Conservation (phyloP, 495 filamentous ascomycete species). For the Staphylotrichum longicolle region DNA sequence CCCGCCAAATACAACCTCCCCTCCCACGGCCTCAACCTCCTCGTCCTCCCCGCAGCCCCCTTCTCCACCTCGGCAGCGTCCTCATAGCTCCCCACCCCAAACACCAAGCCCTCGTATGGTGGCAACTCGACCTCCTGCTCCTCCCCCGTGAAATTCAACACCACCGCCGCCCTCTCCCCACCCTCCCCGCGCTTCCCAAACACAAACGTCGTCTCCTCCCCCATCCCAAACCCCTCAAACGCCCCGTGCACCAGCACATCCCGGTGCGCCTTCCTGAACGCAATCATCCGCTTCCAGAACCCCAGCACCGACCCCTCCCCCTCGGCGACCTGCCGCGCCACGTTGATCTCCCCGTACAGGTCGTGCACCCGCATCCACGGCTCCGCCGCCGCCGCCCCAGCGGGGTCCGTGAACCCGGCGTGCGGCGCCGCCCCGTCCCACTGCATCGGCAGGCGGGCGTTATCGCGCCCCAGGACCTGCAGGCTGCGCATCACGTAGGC, state of each 20-base stretch:
- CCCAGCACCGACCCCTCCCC: slow-evolving; percentile 38
- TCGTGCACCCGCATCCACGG: slow-evolving; percentile 61
- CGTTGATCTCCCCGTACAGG: slow-evolving; percentile 52
- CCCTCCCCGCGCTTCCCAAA: slow-evolving; percentile 38
- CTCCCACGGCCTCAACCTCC: slow-evolving; percentile 32
- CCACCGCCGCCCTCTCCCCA: slow-evolving; percentile 27
- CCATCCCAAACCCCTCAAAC: slow-evolving; percentile 42
- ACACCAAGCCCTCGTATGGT: slow-evolving; percentile 17
- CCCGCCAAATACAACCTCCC: slow-evolving; percentile 31
- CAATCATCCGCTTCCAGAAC: slow-evolving; percentile 48
- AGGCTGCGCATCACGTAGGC: slow-evolving; percentile 54
- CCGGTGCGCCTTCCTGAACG: slow-evolving; percentile 40
- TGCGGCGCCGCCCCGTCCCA: slow-evolving; percentile 46
- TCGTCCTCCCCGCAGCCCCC: slow-evolving; percentile 1
- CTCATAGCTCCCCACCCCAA: slow-evolving; percentile 30
- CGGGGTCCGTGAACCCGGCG: slow-evolving; percentile 31
- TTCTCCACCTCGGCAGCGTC: slow-evolving; percentile 22
- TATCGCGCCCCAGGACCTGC: slow-evolving; percentile 55
- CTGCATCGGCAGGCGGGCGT: slow-evolving; percentile 60
- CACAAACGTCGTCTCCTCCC: slow-evolving; percentile 44
- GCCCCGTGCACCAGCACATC: slow-evolving; percentile 48
- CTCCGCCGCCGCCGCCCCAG: slow-evolving; percentile 9
- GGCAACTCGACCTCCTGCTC: slow-evolving; percentile 30
- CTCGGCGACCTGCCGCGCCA: slow-evolving; percentile 43
- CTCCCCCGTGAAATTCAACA: slow-evolving; percentile 36